phyloP scores from a whole-genome alignment of 208 protist species.

The Leishmania turanica region DNA sequence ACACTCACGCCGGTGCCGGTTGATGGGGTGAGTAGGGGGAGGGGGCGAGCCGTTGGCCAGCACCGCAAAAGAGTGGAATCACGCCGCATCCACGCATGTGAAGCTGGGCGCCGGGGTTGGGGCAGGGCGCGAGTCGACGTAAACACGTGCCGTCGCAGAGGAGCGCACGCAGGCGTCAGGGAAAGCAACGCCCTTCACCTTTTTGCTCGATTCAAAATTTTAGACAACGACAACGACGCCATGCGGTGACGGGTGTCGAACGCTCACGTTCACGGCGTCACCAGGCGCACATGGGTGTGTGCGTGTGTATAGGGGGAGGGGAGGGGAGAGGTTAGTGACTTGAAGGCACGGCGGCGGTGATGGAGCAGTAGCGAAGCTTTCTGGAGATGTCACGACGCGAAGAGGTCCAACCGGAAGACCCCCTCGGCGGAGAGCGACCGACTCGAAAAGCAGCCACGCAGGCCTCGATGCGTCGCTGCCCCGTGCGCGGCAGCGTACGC shows the following conservation, averaged over 20 bases:
- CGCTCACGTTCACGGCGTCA: neutral
- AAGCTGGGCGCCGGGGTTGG: neutral
- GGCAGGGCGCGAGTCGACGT: neutral
- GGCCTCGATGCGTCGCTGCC: neutral
- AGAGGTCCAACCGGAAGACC: constrained; percentile 42
- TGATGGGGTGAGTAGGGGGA: neutral
- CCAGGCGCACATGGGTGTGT: neutral
- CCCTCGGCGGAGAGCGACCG: constrained; percentile 36
- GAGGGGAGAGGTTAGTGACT: neutral
- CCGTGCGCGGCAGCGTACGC: constrained; percentile 13
- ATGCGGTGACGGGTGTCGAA: neutral
- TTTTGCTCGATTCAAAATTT: neutral
- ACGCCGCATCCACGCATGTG: neutral
- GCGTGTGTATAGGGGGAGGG: neutral
- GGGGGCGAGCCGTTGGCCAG: neutral
- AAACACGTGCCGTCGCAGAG: neutral
- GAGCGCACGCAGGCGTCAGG: neutral
- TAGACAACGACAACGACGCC: neutral
- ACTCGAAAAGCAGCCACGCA: constrained; percentile 18
- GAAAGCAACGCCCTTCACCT: neutral
- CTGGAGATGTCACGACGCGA: constrained; percentile 13
- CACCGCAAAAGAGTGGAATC: neutral
- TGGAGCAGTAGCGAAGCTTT: neutral
- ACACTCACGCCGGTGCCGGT: neutral
- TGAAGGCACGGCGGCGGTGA: neutral